Percentiles rank a stretch among this genome's conserved stretches.
phyloP scores from a whole-genome alignment of 176 grass and related monocot genomes.

The Musa beccarii region DNA sequence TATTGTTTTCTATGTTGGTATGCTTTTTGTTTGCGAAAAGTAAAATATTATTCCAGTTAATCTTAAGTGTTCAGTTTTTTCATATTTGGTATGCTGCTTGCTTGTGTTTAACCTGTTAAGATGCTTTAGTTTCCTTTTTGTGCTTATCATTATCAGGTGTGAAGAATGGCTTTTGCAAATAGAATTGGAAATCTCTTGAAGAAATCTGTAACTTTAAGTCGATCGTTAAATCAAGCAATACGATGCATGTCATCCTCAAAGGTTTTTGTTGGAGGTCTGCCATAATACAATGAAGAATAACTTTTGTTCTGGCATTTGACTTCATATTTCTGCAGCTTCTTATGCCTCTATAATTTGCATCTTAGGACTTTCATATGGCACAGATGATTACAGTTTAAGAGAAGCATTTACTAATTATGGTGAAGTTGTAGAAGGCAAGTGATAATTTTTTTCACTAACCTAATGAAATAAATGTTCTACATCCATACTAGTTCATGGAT shows the following conservation, averaged over 20 bases:
- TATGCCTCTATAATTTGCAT: background rate
- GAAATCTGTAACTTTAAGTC: conserved; percentile 29
- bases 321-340: conserved; percentile 4
- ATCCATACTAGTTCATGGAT: background rate
- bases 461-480: background rate
- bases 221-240: conserved; percentile 52
- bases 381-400: conserved; percentile 61
- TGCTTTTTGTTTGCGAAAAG: no score
- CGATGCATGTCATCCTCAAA: conserved; percentile 95
- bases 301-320: background rate
- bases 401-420: conserved; percentile 58
- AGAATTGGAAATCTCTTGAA: conserved; percentile 47
- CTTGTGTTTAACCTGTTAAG: background rate
- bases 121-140: background rate
- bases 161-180: conserved; percentile 48
- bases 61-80: no score
- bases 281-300: no score
- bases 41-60: no score
- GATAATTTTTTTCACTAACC: background rate
- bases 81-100: no score
- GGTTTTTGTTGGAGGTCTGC: conserved; percentile 71
- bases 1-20: no score
- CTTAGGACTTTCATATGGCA: conserved; percentile 61
- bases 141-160: background rate
- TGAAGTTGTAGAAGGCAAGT: conserved; percentile 68